Conservation (phyloP, 495 filamentous ascomycete species). For the Neurospora sublineolata region DNA sequence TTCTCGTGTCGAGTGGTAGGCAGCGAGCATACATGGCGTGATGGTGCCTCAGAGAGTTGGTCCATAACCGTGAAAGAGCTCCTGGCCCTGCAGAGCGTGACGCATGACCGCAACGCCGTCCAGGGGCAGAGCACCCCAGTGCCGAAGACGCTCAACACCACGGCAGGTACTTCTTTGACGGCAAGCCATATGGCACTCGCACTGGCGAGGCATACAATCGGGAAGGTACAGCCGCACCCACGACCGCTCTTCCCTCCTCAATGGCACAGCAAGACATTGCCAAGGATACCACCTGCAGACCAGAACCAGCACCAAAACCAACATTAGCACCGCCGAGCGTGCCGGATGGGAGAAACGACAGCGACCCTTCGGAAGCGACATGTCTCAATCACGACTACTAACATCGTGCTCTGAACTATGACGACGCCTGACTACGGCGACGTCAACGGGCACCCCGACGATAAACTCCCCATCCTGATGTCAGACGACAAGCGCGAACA, state of each 20-base stretch:
- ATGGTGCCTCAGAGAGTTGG: not conserved
- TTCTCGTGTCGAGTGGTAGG: not conserved
- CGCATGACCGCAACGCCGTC: not conserved
- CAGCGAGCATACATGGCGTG: not conserved
- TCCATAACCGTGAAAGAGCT: not conserved
- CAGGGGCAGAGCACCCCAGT: not conserved
- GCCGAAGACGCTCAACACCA: not conserved
- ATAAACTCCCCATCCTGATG: not conserved
- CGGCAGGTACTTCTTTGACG: not conserved
- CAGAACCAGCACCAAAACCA: not conserved
- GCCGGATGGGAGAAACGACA: not conserved
- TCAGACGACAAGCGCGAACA: not conserved
- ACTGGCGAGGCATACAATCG: not conserved
- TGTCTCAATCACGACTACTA: not conserved
- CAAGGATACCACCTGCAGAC: no score
- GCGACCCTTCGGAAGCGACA: not conserved
- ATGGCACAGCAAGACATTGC: no score
- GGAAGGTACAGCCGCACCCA: not conserved
- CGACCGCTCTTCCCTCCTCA: not conserved
- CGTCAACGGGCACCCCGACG: not conserved
- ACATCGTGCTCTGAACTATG: not conserved
- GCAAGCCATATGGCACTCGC: not conserved
- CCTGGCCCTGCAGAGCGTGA: not conserved
- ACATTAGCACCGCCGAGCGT: not conserved
- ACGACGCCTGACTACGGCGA: not conserved